A percentile compares a stretch with the other conserved stretches of the same genome.
These are phyloP conservation scores for Fragilaria radians DNA, from an alignment of 108 stramenopile species.

Conservation along the genomic window DNA sequence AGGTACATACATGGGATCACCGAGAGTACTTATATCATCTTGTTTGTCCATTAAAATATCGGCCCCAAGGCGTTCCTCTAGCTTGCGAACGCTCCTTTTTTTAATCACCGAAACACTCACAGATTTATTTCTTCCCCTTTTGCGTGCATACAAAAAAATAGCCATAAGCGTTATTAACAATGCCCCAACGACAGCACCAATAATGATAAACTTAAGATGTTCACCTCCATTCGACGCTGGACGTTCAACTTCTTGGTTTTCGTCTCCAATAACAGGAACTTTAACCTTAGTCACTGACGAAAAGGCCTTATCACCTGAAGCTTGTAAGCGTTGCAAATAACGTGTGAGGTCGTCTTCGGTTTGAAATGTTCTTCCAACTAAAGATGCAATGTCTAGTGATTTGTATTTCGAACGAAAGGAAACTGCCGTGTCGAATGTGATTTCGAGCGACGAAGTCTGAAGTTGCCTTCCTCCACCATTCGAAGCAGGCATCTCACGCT, in stretches of 20 bases:
- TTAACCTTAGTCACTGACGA: background rate
- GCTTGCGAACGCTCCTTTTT: background rate
- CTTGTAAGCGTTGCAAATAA: slow-evolving; percentile 18
- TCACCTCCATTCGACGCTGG: background rate
- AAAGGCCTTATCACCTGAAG: slow-evolving; percentile 6
- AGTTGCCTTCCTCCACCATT: background rate
- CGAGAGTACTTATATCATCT: slow-evolving; percentile 79
- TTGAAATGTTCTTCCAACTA: slow-evolving; percentile 26
- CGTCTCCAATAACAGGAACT: slow-evolving; percentile 7
- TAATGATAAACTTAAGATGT: slow-evolving; percentile 11
- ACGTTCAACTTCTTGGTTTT: background rate
- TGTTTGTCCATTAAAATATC: slow-evolving; percentile 54
- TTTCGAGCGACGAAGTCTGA: background rate
- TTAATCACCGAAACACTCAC: background rate
- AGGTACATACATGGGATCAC: slow-evolving; percentile 63
- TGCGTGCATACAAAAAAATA: background rate
- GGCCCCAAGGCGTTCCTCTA: background rate
- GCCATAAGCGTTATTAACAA: slow-evolving; percentile 17
- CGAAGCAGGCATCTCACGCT: background rate
- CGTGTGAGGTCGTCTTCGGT: slow-evolving; percentile 4
- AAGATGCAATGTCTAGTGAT: slow-evolving; percentile 11
- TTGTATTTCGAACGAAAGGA: slow-evolving; percentile 8
- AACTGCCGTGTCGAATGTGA: slow-evolving; percentile 15
- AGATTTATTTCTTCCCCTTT: background rate
- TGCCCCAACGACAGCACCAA: slow-evolving; percentile 30